These are phyloP conservation scores for Areca catechu DNA, from an alignment of 176 grass and related monocot species.

Conservation along the genomic window DNA sequence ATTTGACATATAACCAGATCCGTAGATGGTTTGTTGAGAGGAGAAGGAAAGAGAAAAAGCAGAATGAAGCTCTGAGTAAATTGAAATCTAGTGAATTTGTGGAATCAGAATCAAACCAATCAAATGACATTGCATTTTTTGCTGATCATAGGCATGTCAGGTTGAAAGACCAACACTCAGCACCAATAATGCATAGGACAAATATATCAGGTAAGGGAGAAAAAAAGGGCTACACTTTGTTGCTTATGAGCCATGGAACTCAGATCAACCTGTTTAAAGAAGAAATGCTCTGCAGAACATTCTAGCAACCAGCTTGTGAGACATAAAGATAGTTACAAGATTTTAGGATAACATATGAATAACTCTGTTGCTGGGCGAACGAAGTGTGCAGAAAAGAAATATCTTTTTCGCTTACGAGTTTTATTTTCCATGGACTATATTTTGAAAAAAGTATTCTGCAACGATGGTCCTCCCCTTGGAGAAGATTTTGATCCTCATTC, in stretches of 20 bases:
- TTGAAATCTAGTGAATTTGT: no score
- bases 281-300: no score
- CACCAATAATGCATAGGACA: background rate
- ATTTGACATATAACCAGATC: slow-evolving; percentile 72
- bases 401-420: slow-evolving; percentile 38
- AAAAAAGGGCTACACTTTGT: no score
- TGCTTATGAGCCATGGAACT: no score
- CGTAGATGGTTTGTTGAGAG: slow-evolving; percentile 89
- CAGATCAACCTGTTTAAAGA: no score
- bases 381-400: slow-evolving; percentile 25
- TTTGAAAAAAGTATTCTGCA: slow-evolving; percentile 73
- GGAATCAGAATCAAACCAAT: no score
- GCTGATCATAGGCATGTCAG: no score
- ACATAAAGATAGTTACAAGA: background rate
- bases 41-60: slow-evolving; percentile 84
- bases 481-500: slow-evolving; percentile 47
- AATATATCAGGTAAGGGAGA: background rate
- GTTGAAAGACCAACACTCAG: no score
- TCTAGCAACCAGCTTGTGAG: slow-evolving; percentile 1
- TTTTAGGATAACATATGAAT: slow-evolving; percentile 4
- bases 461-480: slow-evolving; percentile 81
- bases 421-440: slow-evolving; percentile 71
- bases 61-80: slow-evolving; percentile 20
- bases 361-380: background rate
- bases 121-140: no score